These are phyloP conservation scores for Nakazawaea populi DNA, from an alignment of 805 yeast species.

Conservation along the genomic window DNA sequence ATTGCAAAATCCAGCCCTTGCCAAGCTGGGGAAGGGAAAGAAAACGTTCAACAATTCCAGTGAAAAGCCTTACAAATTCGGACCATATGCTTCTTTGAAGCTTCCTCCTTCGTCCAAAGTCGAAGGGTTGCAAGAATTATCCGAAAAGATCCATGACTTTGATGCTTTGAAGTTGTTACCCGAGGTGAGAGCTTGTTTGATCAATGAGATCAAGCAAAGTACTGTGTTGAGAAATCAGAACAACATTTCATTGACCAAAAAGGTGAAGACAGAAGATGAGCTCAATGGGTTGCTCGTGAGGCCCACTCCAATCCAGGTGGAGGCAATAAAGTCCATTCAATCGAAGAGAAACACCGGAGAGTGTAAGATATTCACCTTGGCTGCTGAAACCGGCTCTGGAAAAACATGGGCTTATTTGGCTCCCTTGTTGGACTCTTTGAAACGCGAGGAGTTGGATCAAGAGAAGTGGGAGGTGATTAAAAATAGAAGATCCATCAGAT, in stretches of 20 bases:
- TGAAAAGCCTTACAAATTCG: slow-evolving; percentile 34
- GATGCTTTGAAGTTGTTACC: slow-evolving; percentile 64
- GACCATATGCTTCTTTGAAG: slow-evolving; percentile 42
- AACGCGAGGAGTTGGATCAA: slow-evolving; percentile 43
- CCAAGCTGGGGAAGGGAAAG: not conserved
- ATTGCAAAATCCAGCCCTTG: slow-evolving; percentile 11
- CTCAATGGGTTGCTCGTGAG: slow-evolving; percentile 31
- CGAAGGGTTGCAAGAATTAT: slow-evolving; percentile 30
- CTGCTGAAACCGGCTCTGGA: slow-evolving; percentile 97
- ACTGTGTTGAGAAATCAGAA: slow-evolving; percentile 35
- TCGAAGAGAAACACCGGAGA: slow-evolving; percentile 30
- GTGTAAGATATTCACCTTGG: slow-evolving; percentile 65
- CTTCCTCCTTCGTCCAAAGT: slow-evolving; percentile 29
- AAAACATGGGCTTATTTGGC: slow-evolving; percentile 89
- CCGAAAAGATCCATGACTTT: slow-evolving; percentile 54
- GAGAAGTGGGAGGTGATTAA: slow-evolving; percentile 24
- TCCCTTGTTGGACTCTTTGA: slow-evolving; percentile 64
- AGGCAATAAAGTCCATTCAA: slow-evolving; percentile 58
- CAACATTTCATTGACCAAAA: slow-evolving; percentile 20
- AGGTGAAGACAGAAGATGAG: slow-evolving; percentile 25
- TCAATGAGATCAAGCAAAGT: slow-evolving; percentile 43
- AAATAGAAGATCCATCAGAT: slow-evolving; percentile 45
- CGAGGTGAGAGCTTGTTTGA: slow-evolving; percentile 54
- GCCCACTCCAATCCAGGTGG: slow-evolving; percentile 81
- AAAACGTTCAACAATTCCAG: slow-evolving; percentile 7